Evolutionary conservation across 176 grass and related monocot genomes (phyloP), one percentile per base, ranked within the genome.

Genomic region (Thalia dealbata): DNA sequence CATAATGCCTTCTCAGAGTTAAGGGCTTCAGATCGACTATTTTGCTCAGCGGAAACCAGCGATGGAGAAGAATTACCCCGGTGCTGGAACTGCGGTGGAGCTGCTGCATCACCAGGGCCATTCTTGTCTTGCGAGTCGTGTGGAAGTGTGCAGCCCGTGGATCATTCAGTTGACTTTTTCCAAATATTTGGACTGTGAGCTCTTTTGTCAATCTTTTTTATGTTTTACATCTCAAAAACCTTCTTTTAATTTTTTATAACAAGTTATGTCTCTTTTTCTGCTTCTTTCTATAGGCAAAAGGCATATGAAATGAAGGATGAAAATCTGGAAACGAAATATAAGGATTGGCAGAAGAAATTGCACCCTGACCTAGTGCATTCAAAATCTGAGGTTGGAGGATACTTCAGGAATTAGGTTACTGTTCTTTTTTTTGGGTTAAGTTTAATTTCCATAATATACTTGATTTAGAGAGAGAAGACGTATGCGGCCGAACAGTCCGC

Each of bases 331-430:
- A 76, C 80, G 27, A 92, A 76, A 52, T 97, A 97, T 81, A 97
- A 97, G 67, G 85, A 88, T 50, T 97, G 93, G 93, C 93, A 97
- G 74, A 97, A 92, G 87, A 97, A 92, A 78, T 75, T 97, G 71
- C 89, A 97, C 72, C 93, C 93, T 67, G 93, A 97, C 55, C 72
- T 97, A 15, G 93, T 97, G 72, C 89, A 97, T 90, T 82, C 89
- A 55, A 97, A 92, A 82, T 92, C 87, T 76, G 87, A 97, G 89
- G 93, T 96, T 62, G 55, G 38, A 75, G 56, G 56, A 75, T 11
- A 23, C 43, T 24, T 12, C 3, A 50, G 0, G 13, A 14, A 46
- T 50, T 69, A 18, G 7, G 3, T 10, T 70, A 70, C 14, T 13
- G 25, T 14, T 26, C 46, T 8, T 18, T 10, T 23, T 22, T 44